Evolutionary conservation across 2,329 filamentous ascomycete genomes (phyloP).

Genomic region (Arthrobotrys entomopaga): DNA sequence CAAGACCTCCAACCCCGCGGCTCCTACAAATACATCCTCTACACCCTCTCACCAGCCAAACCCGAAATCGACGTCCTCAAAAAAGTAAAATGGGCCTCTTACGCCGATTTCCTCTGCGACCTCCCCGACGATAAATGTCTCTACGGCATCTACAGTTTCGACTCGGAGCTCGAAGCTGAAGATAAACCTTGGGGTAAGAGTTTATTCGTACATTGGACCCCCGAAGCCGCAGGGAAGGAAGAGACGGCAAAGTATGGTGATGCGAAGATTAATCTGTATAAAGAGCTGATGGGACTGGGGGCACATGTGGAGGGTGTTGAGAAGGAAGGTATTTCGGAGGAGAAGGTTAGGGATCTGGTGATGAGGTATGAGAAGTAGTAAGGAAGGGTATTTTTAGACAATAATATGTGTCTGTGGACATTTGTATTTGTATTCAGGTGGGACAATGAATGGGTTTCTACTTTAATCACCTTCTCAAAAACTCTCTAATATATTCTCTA

Average conservation of each 20-base stretch:
- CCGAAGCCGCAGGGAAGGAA: background rate
- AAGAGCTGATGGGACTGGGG: conserved; percentile 9
- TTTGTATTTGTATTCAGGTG: too few relatives aligned
- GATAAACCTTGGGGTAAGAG: background rate
- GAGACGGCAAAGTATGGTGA: conserved; percentile 21
- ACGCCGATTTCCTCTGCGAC: conserved; percentile 20
- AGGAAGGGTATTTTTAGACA: background rate
- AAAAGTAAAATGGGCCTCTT: background rate
- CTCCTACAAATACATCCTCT: conserved; percentile 32
- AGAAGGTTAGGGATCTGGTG: conserved; percentile 3
- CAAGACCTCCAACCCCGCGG: conserved; percentile 15
- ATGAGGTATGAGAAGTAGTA: background rate
- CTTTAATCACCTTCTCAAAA: too few relatives aligned
- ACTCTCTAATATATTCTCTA: too few relatives aligned
- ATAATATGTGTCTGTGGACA: too few relatives aligned
- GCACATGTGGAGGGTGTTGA: conserved; percentile 12
- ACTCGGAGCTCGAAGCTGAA: conserved; percentile 5
- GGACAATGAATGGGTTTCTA: too few relatives aligned
- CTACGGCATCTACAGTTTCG: conserved; percentile 29
- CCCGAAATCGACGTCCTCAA: conserved; percentile 16
- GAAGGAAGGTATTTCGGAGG: conserved; percentile 1
- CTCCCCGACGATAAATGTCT: conserved; percentile 24
- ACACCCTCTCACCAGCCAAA: conserved; percentile 4
- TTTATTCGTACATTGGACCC: conserved; percentile 27
- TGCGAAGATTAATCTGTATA: background rate